These are phyloP conservation scores for Hypoxylon sp. DNA, from an alignment of 2,329 filamentous ascomycete species.

Conservation along the genomic window DNA sequence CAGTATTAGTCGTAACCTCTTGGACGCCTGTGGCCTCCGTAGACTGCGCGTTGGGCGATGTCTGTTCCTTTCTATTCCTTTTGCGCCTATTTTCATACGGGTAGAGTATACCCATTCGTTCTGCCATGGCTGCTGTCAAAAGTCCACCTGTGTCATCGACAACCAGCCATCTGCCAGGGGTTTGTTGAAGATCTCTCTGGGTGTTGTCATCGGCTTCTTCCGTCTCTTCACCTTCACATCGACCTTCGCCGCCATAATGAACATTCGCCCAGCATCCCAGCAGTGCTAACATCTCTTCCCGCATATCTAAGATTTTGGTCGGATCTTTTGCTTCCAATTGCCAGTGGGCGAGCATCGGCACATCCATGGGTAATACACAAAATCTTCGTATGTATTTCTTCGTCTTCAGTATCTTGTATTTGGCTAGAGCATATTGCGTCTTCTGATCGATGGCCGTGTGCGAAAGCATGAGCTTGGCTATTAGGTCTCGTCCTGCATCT, in stretches of 20 bases:
- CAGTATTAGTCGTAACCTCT: conserved; percentile 1
- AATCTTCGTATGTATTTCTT: conserved; percentile 94
- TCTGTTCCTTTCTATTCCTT: conserved; percentile 6
- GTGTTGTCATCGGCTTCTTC: conserved; percentile 38
- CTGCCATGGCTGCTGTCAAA: conserved; percentile 82
- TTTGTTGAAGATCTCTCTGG: conserved; percentile 35
- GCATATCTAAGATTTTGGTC: conserved; percentile 81
- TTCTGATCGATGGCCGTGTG: conserved; percentile 93
- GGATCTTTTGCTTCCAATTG: conserved; percentile 83
- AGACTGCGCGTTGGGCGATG: conserved; percentile 9
- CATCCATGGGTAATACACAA: conserved; percentile 83
- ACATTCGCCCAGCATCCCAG: conserved; percentile 91
- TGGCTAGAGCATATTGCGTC: conserved; percentile 90
- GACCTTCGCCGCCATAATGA: conserved; percentile 68
- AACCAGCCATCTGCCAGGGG: conserved; percentile 74
- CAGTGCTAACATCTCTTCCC: conserved; percentile 83
- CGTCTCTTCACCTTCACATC: conserved; percentile 33
- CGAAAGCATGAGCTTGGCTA: conserved; percentile 89
- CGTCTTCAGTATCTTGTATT: conserved; percentile 94
- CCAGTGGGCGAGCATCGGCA: conserved; percentile 78
- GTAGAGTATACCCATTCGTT: conserved; percentile 85
- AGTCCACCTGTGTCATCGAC: conserved; percentile 89
- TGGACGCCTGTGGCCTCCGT: conserved; percentile 13
- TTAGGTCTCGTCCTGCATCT: conserved; percentile 85
- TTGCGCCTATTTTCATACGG: conserved; percentile 44